phyloP scores from a whole-genome alignment of 345 rosid species.

The Bruguiera parviflora region DNA sequence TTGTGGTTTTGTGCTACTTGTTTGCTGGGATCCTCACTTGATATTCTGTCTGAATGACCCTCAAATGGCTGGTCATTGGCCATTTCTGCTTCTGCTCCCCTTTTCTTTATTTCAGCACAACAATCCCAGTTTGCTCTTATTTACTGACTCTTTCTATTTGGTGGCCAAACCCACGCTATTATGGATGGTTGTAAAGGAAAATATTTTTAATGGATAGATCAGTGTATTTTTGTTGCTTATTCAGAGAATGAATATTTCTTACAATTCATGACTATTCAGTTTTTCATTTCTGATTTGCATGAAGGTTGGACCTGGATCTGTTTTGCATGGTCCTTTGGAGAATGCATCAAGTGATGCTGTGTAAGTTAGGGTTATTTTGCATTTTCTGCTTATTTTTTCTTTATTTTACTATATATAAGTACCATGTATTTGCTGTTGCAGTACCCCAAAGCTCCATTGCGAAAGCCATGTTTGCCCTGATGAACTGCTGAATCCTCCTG shows the following conservation, averaged over 20 bases:
- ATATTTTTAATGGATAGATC: neutral
- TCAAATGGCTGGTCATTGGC: neutral
- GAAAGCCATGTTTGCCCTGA: constrained; percentile 73
- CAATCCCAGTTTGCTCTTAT: neutral
- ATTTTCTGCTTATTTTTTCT: constrained; percentile 2
- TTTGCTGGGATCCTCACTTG: constrained; percentile 1
- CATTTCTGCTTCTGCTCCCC: neutral
- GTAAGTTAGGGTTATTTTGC: constrained; percentile 50
- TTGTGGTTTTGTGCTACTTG: neutral
- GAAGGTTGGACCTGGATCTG: constrained; percentile 92
- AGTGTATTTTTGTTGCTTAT: neutral
- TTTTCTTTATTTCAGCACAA: neutral
- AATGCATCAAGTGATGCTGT: constrained; percentile 76
- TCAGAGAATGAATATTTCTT: neutral
- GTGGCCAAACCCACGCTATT: too few species aligned
- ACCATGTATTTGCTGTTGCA: constrained; percentile 30
- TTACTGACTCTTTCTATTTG: too few species aligned
- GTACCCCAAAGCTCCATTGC: constrained; percentile 87
- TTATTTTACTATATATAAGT: constrained; percentile 1
- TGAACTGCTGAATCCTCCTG: constrained; percentile 91
- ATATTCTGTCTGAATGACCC: neutral
- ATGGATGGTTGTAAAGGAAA: neutral
- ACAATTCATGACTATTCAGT: constrained; percentile 10
- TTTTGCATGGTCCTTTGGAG: constrained; percentile 82
- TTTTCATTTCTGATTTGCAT: constrained; percentile 18